Evolutionary conservation across 495 filamentous ascomycete genomes (phyloP).

Genomic region (Chlorociboria aeruginascens): DNA sequence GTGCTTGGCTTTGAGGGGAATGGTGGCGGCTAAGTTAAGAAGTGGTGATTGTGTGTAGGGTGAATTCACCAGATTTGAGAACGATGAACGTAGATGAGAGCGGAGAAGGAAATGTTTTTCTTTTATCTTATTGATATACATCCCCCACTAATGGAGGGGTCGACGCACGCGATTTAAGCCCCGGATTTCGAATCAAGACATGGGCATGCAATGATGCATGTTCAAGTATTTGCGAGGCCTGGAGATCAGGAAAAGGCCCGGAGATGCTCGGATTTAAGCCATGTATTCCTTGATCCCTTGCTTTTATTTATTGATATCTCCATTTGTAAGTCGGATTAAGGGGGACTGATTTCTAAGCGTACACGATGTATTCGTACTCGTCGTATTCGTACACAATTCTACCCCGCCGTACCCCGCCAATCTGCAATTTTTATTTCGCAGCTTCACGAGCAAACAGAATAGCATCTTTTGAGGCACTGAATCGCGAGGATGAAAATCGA

Average conservation of each 20-base stretch:
- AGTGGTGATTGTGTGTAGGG: not conserved
- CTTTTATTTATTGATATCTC: not conserved
- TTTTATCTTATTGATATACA: no score
- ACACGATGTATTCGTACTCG: no score
- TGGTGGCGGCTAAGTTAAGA: not conserved
- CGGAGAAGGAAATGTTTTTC: no score
- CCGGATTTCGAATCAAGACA: no score
- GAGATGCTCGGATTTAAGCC: no score
- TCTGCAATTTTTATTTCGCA: not conserved
- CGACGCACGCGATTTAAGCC: no score
- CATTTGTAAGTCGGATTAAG: not conserved
- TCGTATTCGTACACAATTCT: no score
- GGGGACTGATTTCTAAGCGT: not conserved
- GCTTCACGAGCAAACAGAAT: not conserved
- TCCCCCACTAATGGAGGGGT: no score
- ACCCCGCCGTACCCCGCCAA: not conserved
- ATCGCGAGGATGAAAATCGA: conserved; percentile 25
- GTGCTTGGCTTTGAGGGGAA: conserved; percentile 1
- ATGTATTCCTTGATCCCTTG: not conserved
- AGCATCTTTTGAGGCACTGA: not conserved
- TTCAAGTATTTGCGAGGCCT: no score
- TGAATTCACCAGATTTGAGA: no score
- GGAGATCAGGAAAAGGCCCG: no score
- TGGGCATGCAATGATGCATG: no score
- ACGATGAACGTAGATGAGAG: not conserved